Percentiles rank a stretch among this genome's conserved stretches.
These are phyloP conservation scores for Novymonas esmeraldas DNA, from an alignment of 208 protist genomes.

Conservation along the genomic window DNA sequence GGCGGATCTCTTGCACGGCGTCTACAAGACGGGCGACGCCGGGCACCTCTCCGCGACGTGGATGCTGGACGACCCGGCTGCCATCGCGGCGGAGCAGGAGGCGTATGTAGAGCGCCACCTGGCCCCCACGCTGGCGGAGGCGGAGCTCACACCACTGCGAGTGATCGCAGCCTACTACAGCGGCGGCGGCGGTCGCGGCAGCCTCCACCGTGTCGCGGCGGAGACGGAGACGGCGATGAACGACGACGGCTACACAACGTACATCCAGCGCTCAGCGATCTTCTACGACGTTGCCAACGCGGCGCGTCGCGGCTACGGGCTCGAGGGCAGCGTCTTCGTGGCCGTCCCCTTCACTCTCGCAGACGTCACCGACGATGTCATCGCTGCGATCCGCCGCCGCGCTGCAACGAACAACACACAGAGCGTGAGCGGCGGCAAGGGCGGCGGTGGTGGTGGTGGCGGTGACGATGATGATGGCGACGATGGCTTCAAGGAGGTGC, in stretches of 20 bases:
- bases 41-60: constrained; percentile 4
- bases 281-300: constrained; percentile 43
- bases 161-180: constrained; percentile 33
- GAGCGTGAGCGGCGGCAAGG: too few species aligned
- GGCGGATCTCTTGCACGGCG: not conserved
- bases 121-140: constrained; percentile 6
- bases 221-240: constrained; percentile 41
- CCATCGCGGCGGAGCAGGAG: constrained; percentile 24
- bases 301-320: constrained; percentile 42
- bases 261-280: constrained; percentile 24
- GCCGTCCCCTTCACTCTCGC: constrained; percentile 26
- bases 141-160: constrained; percentile 20
- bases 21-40: not conserved
- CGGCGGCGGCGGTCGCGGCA: constrained; percentile 10
- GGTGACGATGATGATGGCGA: not conserved
- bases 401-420: too few species aligned
- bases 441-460: too few species aligned
- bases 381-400: constrained; percentile 7
- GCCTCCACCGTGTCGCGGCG: constrained; percentile 28
- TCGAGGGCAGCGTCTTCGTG: constrained; percentile 47
- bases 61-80: constrained; percentile 12
- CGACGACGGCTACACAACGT: constrained; percentile 35
- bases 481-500: constrained; percentile 23
- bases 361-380: constrained; percentile 17
- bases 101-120: constrained; percentile 26